Conservation (phyloP, 2,329 filamentous ascomycete species). For the Dactylellina drechsleri region DNA sequence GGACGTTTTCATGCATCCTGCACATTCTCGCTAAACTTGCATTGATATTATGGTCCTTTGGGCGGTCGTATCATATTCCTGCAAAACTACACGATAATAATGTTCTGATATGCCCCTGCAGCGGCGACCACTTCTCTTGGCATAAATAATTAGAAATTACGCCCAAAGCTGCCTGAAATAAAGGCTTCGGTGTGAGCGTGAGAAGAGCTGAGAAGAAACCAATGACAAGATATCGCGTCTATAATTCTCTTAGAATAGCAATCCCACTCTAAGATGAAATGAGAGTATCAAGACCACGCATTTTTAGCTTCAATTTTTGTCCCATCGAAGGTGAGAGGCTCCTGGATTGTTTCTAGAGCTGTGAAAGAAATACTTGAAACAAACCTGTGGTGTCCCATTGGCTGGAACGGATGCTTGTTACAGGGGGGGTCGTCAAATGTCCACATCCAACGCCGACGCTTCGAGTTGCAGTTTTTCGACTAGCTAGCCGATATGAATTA, state of each 20-base stretch:
- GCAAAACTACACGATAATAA: conserved; percentile 31
- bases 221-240: not conserved
- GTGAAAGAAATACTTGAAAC: conserved; percentile 1
- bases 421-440: conserved; percentile 10
- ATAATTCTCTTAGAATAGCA: conserved; percentile 7
- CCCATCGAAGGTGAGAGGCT: conserved; percentile 7
- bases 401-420: not conserved
- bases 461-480: conserved; percentile 49
- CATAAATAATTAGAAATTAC: conserved; percentile 25
- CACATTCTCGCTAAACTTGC: conserved; percentile 48
- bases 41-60: conserved; percentile 12
- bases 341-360: conserved; percentile 17
- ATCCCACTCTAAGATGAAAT: conserved; percentile 8
- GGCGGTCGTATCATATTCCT: conserved; percentile 12
- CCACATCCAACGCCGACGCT: conserved; percentile 36
- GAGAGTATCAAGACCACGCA: not conserved
- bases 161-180: conserved; percentile 25
- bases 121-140: conserved; percentile 54
- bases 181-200: conserved; percentile 17
- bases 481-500: conserved; percentile 28
- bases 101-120: conserved; percentile 41
- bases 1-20: conserved; percentile 30
- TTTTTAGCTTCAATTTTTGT: not conserved
- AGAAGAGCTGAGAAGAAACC: not conserved
- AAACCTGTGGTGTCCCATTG: conserved; percentile 34